Percentiles rank a stretch among this genome's conserved stretches.
These are phyloP conservation scores for Draba incana DNA, from an alignment of 345 rosid genomes.

Conservation along the genomic window DNA sequence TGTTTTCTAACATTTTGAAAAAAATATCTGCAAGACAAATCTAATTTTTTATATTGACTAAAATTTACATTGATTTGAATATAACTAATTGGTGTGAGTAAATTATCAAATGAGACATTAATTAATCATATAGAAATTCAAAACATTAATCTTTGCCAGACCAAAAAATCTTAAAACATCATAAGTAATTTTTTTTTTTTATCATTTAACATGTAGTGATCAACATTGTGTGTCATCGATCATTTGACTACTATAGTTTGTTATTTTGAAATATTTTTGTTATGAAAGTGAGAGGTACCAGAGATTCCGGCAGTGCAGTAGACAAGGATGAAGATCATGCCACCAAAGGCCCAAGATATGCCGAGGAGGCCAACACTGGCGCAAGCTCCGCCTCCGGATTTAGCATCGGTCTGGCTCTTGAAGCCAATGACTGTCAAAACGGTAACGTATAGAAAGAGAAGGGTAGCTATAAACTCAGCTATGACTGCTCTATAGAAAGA, in stretches of 20 bases:
- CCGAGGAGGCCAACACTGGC: conserved; percentile 80
- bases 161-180: no score
- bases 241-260: background rate
- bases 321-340: conserved; percentile 80
- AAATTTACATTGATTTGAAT: background rate
- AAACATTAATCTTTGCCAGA: background rate
- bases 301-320: conserved; percentile 93
- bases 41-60: background rate
- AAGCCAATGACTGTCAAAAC: conserved; percentile 79
- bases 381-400: conserved; percentile 44
- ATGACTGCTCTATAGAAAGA: conserved; percentile 85
- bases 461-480: conserved; percentile 81
- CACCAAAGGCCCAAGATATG: conserved; percentile 89
- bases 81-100: background rate
- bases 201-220: background rate
- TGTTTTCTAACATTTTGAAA: background rate
- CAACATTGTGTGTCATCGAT: conserved; percentile 22
- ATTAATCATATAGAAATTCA: background rate
- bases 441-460: conserved; percentile 74
- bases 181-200: no score
- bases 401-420: conserved; percentile 53
- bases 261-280: background rate
- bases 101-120: background rate
- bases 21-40: background rate
- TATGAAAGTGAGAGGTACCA: conserved; percentile 42